phyloP scores from a whole-genome alignment of 495 filamentous ascomycete genomes.

The Penicillium flavigenum region DNA sequence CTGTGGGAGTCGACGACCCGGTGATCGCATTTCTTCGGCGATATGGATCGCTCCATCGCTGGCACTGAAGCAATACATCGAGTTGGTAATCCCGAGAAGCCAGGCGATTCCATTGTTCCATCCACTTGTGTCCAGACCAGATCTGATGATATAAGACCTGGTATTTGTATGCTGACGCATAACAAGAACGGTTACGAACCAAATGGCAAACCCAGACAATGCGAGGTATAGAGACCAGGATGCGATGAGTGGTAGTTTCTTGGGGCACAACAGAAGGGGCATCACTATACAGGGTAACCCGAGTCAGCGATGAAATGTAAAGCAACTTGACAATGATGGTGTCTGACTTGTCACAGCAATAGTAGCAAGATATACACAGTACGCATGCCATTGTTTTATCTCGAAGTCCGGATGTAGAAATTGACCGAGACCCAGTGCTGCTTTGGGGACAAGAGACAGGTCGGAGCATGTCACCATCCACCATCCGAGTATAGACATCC shows the following conservation, averaged over 20 bases:
- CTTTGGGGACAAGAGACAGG: not conserved
- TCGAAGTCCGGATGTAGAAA: not conserved
- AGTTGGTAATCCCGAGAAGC: constrained; percentile 36
- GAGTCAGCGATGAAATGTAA: not conserved
- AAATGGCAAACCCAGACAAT: not conserved
- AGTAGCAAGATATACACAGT: not conserved
- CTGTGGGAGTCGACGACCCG: not conserved
- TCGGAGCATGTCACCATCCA: constrained; percentile 35
- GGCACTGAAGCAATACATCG: constrained; percentile 32
- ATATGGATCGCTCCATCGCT: not conserved
- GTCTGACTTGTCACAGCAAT: not conserved
- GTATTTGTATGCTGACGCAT: constrained; percentile 22
- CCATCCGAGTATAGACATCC: constrained; percentile 40
- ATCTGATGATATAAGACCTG: constrained; percentile 17
- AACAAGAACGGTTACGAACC: constrained; percentile 25
- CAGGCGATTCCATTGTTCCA: constrained; percentile 39
- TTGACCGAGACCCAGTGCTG: not conserved
- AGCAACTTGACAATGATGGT: not conserved
- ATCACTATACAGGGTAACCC: not conserved
- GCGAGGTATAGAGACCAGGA: not conserved
- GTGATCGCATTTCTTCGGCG: not conserved
- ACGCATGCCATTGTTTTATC: not conserved
- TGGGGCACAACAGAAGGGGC: not conserved
- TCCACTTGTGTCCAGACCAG: constrained; percentile 27
- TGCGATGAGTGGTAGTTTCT: not conserved